Conservation (phyloP, 2,329 filamentous ascomycete species). For the Zelopaecilomyces penicillatus region DNA sequence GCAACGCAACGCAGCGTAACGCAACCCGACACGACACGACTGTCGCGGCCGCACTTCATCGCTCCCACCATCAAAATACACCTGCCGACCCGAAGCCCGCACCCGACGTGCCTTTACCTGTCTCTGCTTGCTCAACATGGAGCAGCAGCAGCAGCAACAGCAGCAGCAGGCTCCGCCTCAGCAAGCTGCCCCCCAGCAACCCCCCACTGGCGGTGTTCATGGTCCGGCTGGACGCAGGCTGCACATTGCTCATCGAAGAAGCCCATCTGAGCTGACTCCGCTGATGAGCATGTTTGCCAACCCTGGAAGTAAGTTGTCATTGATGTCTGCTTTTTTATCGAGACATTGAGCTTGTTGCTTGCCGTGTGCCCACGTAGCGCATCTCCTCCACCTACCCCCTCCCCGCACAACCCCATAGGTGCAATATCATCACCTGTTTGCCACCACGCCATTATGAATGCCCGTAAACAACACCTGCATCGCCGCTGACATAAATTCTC, state of each 20-base stretch:
- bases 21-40: background rate
- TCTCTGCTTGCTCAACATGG: slow-evolving; percentile 51
- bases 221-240: slow-evolving; percentile 81
- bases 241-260: slow-evolving; percentile 94
- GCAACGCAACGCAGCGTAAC: slow-evolving; percentile 1
- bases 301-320: slow-evolving; percentile 49
- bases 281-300: slow-evolving; percentile 85
- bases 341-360: background rate
- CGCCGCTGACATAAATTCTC: too few species aligned
- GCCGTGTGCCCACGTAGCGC: background rate
- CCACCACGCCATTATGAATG: background rate
- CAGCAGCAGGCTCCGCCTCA: slow-evolving; percentile 39
- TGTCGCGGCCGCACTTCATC: background rate
- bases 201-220: slow-evolving; percentile 48
- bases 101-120: slow-evolving; percentile 39
- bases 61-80: background rate
- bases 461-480: background rate
- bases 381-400: background rate
- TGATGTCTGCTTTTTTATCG: background rate
- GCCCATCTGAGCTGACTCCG: slow-evolving; percentile 92
- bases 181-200: slow-evolving; percentile 37
- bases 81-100: slow-evolving; percentile 20
- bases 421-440: too few species aligned
- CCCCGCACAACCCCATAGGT: background rate
- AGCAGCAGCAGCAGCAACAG: slow-evolving; percentile 50